Conservation (phyloP, 139 green algal genomes). For the Micractinium conductrix region DNA sequence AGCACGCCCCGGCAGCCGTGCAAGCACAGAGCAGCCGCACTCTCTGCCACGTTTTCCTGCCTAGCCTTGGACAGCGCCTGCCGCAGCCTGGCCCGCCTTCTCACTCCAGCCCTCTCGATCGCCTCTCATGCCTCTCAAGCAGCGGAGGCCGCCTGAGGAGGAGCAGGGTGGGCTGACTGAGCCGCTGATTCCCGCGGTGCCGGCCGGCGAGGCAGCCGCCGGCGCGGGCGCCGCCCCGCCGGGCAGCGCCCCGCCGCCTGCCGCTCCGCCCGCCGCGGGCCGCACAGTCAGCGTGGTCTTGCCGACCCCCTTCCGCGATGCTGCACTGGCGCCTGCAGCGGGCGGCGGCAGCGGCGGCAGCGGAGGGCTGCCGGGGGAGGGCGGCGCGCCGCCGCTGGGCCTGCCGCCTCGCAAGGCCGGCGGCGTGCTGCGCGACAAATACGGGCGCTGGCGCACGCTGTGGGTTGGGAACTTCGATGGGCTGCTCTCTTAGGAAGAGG, state of each 20-base stretch:
- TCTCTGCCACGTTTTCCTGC: too few species aligned
- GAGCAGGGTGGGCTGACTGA: too few species aligned
- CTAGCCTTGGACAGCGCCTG: too few species aligned
- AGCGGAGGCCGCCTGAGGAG: neutral
- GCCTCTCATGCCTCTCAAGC: neutral
- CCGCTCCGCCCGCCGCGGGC: neutral
- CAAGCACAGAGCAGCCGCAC: too few species aligned
- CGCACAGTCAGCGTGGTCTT: neutral
- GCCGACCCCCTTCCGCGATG: constrained; percentile 21
- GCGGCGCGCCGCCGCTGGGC: neutral
- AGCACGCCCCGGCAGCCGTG: too few species aligned
- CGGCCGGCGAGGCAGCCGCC: too few species aligned
- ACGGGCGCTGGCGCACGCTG: too few species aligned
- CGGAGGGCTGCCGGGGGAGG: neutral
- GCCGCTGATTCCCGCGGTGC: neutral
- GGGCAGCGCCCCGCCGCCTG: neutral
- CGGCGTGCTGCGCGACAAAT: constrained; percentile 37
- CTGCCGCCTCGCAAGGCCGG: neutral
- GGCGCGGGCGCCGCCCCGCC: too few species aligned
- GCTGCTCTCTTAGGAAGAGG: neutral
- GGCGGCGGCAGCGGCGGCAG: neutral
- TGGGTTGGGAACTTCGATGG: too few species aligned
- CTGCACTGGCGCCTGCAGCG: neutral
- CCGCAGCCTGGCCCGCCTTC: too few species aligned
- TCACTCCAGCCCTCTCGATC: too few species aligned